Evolutionary conservation across 176 grass and related monocot species (phyloP).

Genomic region (Oryza brachyantha): DNA sequence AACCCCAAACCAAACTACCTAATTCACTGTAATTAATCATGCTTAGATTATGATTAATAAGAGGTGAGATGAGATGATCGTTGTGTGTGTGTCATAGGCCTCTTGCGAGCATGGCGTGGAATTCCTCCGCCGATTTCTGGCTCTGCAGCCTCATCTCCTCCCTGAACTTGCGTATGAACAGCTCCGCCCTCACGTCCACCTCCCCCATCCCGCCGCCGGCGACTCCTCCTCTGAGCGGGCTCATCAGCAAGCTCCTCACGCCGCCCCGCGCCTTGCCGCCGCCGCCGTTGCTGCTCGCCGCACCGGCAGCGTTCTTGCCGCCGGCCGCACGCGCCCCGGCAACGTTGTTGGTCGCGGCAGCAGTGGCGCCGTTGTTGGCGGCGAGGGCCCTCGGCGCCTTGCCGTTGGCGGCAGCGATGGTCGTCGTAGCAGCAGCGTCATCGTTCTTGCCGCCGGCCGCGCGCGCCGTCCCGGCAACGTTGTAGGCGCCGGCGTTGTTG

Average conservation of each 20-base stretch:
- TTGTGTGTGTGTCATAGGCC: conserved; percentile 44
- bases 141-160: conserved; percentile 87
- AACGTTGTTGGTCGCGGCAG: neutral
- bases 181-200: conserved; percentile 68
- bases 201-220: conserved; percentile 38
- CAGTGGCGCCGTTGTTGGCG: neutral
- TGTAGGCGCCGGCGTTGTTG: neutral
- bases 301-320: neutral
- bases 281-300: neutral
- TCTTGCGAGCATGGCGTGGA: conserved; percentile 54
- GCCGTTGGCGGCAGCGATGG: neutral
- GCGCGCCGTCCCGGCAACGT: neutral
- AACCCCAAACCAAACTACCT: neutral
- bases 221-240: conserved; percentile 11
- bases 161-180: conserved; percentile 78
- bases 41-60: neutral
- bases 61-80: no score
- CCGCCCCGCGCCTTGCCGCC: neutral
- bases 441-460: neutral
- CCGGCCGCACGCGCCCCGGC: neutral
- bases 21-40: neutral
- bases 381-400: no score
- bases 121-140: conserved; percentile 59
- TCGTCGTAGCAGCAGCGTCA: no score
- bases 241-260: conserved; percentile 28